These are phyloP conservation scores for Hebeloma cylindrosporum DNA, from an alignment of 768 basidiomycete species.

Conservation along the genomic window DNA sequence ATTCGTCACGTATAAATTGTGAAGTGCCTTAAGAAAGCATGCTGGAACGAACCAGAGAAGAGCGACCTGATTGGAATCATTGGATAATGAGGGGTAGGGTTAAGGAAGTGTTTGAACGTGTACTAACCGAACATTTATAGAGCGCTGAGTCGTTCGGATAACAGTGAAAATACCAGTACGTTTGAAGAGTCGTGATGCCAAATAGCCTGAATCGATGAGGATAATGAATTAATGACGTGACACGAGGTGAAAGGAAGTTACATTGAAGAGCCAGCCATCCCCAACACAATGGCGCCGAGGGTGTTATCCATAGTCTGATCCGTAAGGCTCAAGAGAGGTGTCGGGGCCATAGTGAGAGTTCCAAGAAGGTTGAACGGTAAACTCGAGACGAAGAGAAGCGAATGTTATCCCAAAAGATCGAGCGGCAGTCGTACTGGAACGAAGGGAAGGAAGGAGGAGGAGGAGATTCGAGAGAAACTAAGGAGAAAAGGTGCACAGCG, in stretches of 20 bases:
- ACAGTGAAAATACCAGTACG: conserved; percentile 41
- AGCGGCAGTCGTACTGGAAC: too few species aligned
- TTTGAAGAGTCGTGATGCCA: conserved; percentile 39
- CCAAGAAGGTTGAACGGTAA: not conserved
- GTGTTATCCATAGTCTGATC: conserved; percentile 38
- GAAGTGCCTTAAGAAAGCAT: not conserved
- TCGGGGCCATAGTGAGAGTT: conserved; percentile 16
- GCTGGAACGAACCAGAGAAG: conserved; percentile 32
- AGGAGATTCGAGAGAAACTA: too few species aligned
- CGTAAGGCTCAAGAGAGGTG: conserved; percentile 24
- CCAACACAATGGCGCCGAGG: conserved; percentile 38
- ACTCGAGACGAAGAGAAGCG: not conserved
- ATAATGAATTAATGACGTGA: not conserved
- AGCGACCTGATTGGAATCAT: conserved; percentile 26
- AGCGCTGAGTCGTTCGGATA: conserved; percentile 35
- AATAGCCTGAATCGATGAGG: conserved; percentile 29
- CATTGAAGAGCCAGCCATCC: conserved; percentile 35
- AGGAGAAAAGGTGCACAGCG: too few species aligned
- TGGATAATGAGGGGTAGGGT: not conserved
- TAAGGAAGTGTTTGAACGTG: not conserved
- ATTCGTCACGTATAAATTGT: not conserved
- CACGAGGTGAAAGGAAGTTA: conserved; percentile 18
- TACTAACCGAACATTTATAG: conserved; percentile 38
- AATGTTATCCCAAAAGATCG: too few species aligned
- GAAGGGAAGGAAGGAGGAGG: too few species aligned